Percentiles rank a stretch among this genome's conserved stretches.
Evolutionary conservation across 441 rosid species (phyloP).

Genomic region (Pelargonium cotyledonis): DNA sequence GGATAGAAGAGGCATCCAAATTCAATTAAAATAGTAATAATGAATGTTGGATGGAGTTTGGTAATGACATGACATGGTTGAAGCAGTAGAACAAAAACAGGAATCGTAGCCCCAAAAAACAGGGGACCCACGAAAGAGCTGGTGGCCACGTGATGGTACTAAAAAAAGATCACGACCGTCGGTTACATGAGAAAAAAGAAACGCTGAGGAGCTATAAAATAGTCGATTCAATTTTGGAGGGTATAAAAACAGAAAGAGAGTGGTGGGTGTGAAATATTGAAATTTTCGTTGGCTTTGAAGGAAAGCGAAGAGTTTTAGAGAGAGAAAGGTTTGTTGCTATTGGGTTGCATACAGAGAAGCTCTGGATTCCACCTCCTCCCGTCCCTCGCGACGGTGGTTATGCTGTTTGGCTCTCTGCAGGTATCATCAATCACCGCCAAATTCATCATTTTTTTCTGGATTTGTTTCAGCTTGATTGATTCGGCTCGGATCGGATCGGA

Average conservation of each 20-base stretch:
- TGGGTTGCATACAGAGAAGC: slow-evolving; percentile 24
- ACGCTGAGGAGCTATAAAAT: no score
- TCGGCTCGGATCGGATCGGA: background rate
- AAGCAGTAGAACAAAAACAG: no score
- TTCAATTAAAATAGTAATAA: no score
- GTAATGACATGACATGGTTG: no score
- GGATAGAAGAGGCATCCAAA: no score
- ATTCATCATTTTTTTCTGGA: background rate
- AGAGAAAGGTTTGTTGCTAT: slow-evolving; percentile 2
- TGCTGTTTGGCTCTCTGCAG: slow-evolving; percentile 65
- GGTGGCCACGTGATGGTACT: background rate
- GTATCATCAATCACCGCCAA: slow-evolving; percentile 22
- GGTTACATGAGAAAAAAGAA: no score
- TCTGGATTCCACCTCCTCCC: slow-evolving; percentile 62
- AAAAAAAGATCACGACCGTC: background rate
- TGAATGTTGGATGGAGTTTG: no score
- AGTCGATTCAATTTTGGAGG: background rate
- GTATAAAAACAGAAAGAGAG: background rate
- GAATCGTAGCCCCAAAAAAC: no score
- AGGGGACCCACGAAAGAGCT: background rate
- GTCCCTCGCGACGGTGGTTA: slow-evolving; percentile 72
- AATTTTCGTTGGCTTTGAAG: no score
- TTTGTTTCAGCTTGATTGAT: background rate
- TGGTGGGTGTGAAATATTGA: background rate
- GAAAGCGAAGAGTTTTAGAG: background rate